These are phyloP conservation scores for Schwanniomyces occidentalis DNA, from an alignment of 805 yeast genomes.

Conservation along the genomic window DNA sequence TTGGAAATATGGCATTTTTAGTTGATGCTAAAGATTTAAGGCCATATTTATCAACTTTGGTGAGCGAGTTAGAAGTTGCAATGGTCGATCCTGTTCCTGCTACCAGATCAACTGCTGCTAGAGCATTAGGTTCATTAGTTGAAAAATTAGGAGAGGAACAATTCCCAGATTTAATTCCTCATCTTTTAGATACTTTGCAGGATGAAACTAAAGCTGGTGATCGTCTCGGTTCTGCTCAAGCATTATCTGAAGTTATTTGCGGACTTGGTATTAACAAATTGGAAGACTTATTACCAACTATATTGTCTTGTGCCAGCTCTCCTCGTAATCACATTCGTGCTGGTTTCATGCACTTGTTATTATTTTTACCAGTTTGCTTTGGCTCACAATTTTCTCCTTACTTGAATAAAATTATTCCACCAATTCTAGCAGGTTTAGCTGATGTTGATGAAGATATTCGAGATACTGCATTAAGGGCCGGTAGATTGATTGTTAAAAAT, in stretches of 20 bases:
- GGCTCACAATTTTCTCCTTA: conserved; percentile 92
- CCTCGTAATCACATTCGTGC: conserved; percentile 76
- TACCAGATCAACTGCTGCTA: conserved; percentile 95
- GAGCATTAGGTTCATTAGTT: conserved; percentile 94
- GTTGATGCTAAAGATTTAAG: conserved; percentile 84
- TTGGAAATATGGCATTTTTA: conserved; percentile 96
- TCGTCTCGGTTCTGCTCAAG: conserved; percentile 96
- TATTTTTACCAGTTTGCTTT: conserved; percentile 92
- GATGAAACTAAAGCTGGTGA: conserved; percentile 85
- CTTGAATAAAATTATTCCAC: conserved; percentile 81
- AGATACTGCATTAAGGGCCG: conserved; percentile 88
- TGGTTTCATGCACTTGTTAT: conserved; percentile 86
- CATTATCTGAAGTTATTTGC: conserved; percentile 87
- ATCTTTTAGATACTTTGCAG: conserved; percentile 69
- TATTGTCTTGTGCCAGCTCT: conserved; percentile 69
- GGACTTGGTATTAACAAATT: conserved; percentile 87
- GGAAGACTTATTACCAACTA: conserved; percentile 84
- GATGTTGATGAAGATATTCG: conserved; percentile 84
- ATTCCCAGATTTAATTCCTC: conserved; percentile 88
- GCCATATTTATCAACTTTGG: conserved; percentile 78
- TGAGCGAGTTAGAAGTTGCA: conserved; percentile 82
- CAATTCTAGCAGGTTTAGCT: conserved; percentile 87
- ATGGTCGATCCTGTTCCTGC: conserved; percentile 99
- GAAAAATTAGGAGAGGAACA: conserved; percentile 95
- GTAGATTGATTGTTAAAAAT: conserved; percentile 85